Evolutionary conservation across 2,329 filamentous ascomycete genomes (phyloP), one percentile per base, ranked within the genome.

Genomic region (Xylaria arbuscula): DNA sequence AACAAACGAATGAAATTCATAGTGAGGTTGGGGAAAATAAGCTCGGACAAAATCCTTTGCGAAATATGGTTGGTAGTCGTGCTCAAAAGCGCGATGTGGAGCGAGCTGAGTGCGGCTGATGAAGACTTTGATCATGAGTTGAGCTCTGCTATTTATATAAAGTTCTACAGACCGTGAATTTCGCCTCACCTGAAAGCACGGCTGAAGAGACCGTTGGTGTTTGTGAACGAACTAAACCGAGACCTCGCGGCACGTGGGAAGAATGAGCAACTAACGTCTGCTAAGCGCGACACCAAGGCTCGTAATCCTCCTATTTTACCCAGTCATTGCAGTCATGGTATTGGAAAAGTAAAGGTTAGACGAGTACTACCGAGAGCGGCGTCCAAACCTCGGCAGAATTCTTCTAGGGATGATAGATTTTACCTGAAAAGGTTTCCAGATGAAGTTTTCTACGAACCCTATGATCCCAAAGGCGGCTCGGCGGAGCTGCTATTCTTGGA

Each of bases 401-500:
- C 17, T 19, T n/a, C n/a, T n/a, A 40, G 17, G 15, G 24, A 2
- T 9, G 19, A 45, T 42, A 56, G 32, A 7, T 56, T 42, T 55
- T n/a, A 15, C 38, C 38, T 28, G 38, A 19, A 13, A 45, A 36
- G 53, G 11, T 2, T 38, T 24, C 8, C 19, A 5, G 42, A 2
- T 40, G 17, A 17, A 47, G 45, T 42, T 51, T 45, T 64, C 38
- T 60, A 15, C 6, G 36, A 53, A n/a, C 42, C 58, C 38, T 38
- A 38, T 64, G 47, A 34, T 60, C 32, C 9, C 19, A 24, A 34
- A 50, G 19, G 48, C 17, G 36, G 48, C n/a, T 36, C 38, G 34
- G 19, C 47, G 36, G 47, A 36, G 24, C 5, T 59, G 28, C 67
- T 69, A 69, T 66, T 69, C 63, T 69, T 69, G 54, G 67, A 66